phyloP scores from a whole-genome alignment of 495 filamentous ascomycete species.

The Lophium mytilinum region DNA sequence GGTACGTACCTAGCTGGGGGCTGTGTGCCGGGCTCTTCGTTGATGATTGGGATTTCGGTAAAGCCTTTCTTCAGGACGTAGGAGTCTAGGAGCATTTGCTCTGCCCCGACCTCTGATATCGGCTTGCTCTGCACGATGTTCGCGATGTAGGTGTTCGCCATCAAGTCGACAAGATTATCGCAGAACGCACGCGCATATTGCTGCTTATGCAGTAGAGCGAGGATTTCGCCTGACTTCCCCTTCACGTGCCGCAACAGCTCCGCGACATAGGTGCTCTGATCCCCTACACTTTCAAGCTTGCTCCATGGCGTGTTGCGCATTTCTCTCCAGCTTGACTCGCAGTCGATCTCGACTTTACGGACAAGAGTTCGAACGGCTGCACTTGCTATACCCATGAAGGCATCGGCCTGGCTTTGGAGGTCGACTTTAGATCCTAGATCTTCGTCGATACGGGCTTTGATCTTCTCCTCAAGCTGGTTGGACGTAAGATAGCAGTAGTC shows the following conservation, averaged over 20 bases:
- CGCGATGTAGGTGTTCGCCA: slow-evolving; percentile 67
- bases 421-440: slow-evolving; percentile 69
- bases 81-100: slow-evolving; percentile 93
- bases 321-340: slow-evolving; percentile 86
- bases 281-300: slow-evolving; percentile 86
- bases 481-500: slow-evolving; percentile 96
- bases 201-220: slow-evolving; percentile 76
- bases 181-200: slow-evolving; percentile 93
- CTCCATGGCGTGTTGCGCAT: slow-evolving; percentile 97
- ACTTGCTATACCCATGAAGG: slow-evolving; percentile 90
- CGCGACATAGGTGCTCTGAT: slow-evolving; percentile 85
- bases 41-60: slow-evolving; percentile 54
- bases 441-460: slow-evolving; percentile 78
- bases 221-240: slow-evolving; percentile 57
- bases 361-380: slow-evolving; percentile 80
- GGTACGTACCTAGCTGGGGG: slow-evolving; percentile 27
- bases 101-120: slow-evolving; percentile 88
- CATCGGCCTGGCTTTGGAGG: slow-evolving; percentile 83
- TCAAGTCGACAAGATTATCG: slow-evolving; percentile 82
- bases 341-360: slow-evolving; percentile 67
- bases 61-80: slow-evolving; percentile 85
- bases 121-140: slow-evolving; percentile 85
- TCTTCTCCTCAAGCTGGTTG: slow-evolving; percentile 86
- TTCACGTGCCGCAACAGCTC: slow-evolving; percentile 70
- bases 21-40: slow-evolving; percentile 34